Base-by-base conservation (phyloP, 2,329 filamentous ascomycete species). In the Hirsutella minnesotensis region DNA sequence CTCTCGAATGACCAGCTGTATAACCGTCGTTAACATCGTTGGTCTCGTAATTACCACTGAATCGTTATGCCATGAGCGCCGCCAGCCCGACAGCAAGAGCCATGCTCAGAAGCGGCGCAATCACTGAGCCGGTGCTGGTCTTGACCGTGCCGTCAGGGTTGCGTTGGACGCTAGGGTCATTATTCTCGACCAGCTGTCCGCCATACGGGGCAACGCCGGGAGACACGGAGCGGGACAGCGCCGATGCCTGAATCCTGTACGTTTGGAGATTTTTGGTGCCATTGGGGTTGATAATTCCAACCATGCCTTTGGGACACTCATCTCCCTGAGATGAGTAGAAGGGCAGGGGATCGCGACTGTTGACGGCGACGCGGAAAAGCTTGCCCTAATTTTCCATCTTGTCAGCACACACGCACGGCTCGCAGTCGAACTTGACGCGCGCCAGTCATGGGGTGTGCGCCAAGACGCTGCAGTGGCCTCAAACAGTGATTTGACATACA, bases 291-390 rank as follows among this genome's bases (percentile, higher is more conserved):
- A 65, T 52, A 41, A 64, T 61, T 44, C 59, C 63, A n/a, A 63
- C 60, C 63, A 65, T 65, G 41, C 62, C 63, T 12, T 48, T 42
- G 18, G 59, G 44, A 45, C 62, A 65, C 40, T 65, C 60, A 21
- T 56, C 50, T n/a, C 52, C 58, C 35, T 62, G 60, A 7, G 59
- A 60, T n/a, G 62, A 66, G 47, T 64, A 65, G 50, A 65, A 64
- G n/a, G 53, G 51, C 9, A 58, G 53, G 27, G 62, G 58, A 1
- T 62, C 53, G 5, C 54, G 58, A 46, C 53, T 47, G 40, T 56
- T 55, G 44, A 65, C 40, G 2, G 46, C 54, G 43, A 66, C 58
- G 42, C 54, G 54, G 51, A 64, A 65, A 20, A 63, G 49, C 36
- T 63, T 51, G 48, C 55, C 50, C 61, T 64, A 20, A n/a, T 53